phyloP scores from a whole-genome alignment of 441 rosid genomes.

The Populus trichocarpa region DNA sequence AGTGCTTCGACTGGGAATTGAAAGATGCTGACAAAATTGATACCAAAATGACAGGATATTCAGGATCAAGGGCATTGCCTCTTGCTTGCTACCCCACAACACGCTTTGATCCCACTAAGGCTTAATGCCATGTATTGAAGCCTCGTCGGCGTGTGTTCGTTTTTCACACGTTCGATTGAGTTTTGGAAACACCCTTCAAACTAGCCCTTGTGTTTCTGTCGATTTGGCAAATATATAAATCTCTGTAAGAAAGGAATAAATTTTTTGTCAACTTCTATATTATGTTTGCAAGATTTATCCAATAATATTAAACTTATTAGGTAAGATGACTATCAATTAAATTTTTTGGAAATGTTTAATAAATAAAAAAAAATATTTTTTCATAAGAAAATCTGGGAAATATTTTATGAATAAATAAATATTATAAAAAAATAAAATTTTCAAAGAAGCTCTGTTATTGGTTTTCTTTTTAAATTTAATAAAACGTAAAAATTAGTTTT shows the following conservation, averaged over 20 bases:
- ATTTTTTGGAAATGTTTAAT: no score
- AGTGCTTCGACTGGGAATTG: constrained; percentile 43
- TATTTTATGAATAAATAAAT: not conserved
- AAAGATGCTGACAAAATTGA: constrained; percentile 24
- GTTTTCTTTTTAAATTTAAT: no score
- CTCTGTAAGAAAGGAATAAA: no score
- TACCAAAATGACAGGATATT: constrained; percentile 16
- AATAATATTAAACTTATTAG: no score
- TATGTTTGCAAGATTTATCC: not conserved
- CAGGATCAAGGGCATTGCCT: constrained; percentile 31
- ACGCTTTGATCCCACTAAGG: constrained; percentile 21
- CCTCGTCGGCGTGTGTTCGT: not conserved
- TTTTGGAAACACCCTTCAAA: not conserved
- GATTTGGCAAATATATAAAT: not conserved
- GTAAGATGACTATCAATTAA: not conserved
- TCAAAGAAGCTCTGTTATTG: no score
- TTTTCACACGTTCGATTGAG: not conserved
- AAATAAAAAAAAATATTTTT: no score
- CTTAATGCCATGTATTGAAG: not conserved
- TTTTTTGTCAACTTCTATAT: not conserved
- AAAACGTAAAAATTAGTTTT: no score
- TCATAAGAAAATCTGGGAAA: no score
- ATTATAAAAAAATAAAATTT: no score
- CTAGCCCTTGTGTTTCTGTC: no score
- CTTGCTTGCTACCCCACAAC: constrained; percentile 32